Evolutionary conservation across 2,329 filamentous ascomycete genomes (phyloP).

Genomic region (Sclerotinia minor): DNA sequence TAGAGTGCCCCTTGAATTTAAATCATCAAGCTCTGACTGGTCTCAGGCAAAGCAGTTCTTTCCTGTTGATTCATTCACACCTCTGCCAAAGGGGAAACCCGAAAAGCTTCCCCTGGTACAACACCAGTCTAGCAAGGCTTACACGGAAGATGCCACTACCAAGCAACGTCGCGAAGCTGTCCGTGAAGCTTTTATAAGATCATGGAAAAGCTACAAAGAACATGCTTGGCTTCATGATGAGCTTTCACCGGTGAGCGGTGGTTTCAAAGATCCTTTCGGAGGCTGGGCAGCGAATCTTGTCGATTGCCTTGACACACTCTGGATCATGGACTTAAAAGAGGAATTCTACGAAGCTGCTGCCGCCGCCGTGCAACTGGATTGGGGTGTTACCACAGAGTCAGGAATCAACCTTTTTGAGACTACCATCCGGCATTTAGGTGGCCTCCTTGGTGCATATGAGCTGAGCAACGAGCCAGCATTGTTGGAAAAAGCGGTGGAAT

Average conservation of each 20-base stretch:
- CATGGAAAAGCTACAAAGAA: slow-evolving; percentile 81
- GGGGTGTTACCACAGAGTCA: slow-evolving; percentile 19
- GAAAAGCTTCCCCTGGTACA: slow-evolving; percentile 1
- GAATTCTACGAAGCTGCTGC: slow-evolving; percentile 66
- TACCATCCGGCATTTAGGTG: slow-evolving; percentile 44
- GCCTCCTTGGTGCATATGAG: slow-evolving; percentile 43
- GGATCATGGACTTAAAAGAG: slow-evolving; percentile 76
- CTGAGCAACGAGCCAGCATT: slow-evolving; percentile 36
- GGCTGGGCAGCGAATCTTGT: slow-evolving; percentile 86
- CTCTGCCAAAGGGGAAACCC: slow-evolving; percentile 1
- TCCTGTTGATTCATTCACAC: slow-evolving; percentile 2
- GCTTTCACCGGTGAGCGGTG: slow-evolving; percentile 67
- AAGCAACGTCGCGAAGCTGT: slow-evolving; percentile 27
- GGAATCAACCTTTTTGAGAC: slow-evolving; percentile 44
- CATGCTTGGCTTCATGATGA: slow-evolving; percentile 85
- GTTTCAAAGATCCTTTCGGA: slow-evolving; percentile 75
- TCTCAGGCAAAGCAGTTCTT: neutral
- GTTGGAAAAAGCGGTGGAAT: slow-evolving; percentile 37
- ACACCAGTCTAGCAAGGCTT: neutral
- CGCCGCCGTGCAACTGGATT: slow-evolving; percentile 56
- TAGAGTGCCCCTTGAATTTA: slow-evolving; percentile 9
- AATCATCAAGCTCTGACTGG: slow-evolving; percentile 8
- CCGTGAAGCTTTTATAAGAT: slow-evolving; percentile 31
- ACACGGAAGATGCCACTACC: neutral
- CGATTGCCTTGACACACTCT: slow-evolving; percentile 76